Evolutionary conservation across 805 yeast species (phyloP).

Genomic region (Kregervanrija pseudodelftensis): DNA sequence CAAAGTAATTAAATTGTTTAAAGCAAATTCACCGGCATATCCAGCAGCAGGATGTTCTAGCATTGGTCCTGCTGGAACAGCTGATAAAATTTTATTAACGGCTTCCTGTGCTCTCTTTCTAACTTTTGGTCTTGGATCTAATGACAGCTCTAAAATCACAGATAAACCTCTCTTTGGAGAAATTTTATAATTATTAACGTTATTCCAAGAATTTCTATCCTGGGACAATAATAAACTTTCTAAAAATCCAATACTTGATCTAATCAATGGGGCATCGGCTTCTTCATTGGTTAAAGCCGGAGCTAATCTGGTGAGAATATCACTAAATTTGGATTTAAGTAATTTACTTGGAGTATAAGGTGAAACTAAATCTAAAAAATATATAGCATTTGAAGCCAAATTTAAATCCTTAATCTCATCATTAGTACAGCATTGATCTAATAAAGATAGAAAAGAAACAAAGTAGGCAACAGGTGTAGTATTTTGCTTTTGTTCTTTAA

Average conservation of each 20-base stretch:
- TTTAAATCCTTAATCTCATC: slow-evolving; percentile 49
- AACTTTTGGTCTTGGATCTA: slow-evolving; percentile 91
- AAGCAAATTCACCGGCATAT: slow-evolving; percentile 60
- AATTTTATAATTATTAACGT: slow-evolving; percentile 38
- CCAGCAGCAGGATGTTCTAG: slow-evolving; percentile 73
- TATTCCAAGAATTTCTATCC: slow-evolving; percentile 72
- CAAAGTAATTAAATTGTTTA: slow-evolving; percentile 44
- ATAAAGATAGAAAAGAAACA: slow-evolving; percentile 71
- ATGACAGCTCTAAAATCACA: slow-evolving; percentile 68
- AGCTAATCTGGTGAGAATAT: slow-evolving; percentile 72
- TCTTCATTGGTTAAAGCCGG: slow-evolving; percentile 65
- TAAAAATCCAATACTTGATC: slow-evolving; percentile 79
- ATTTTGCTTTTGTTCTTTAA: slow-evolving; percentile 56
- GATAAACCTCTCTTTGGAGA: slow-evolving; percentile 79
- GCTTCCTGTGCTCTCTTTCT: slow-evolving; percentile 94
- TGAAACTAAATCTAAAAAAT: slow-evolving; percentile 71
- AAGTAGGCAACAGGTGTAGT: slow-evolving; percentile 75
- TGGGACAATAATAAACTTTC: slow-evolving; percentile 77
- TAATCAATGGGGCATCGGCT: slow-evolving; percentile 73
- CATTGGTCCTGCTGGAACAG: slow-evolving; percentile 72
- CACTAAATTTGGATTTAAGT: slow-evolving; percentile 67
- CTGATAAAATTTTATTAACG: slow-evolving; percentile 51
- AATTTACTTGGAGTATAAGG: slow-evolving; percentile 67
- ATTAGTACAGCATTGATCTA: slow-evolving; percentile 63
- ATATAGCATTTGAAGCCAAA: slow-evolving; percentile 70